Conservation (phyloP, 139 green algal species). For the Volvox reticuliferus region DNA sequence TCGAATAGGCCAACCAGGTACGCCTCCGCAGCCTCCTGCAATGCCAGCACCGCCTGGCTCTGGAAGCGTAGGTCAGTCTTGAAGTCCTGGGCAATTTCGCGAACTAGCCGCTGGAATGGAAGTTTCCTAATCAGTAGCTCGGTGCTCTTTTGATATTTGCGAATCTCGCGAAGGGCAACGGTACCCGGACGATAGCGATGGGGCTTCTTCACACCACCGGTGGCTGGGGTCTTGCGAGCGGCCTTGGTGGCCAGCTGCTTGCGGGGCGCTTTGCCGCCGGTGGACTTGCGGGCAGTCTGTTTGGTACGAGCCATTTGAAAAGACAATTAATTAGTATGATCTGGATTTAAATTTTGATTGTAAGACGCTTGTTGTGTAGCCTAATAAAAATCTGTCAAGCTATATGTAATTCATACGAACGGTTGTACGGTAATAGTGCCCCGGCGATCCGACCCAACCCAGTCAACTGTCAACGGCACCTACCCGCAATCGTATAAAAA, state of each 20-base stretch:
- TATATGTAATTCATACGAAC: no score
- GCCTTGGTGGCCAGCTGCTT: conserved; percentile 98
- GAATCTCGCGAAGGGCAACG: conserved; percentile 78
- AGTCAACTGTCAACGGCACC: no score
- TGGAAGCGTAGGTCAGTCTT: conserved; percentile 99
- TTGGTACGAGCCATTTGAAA: conserved; percentile 87
- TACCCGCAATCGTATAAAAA: no score
- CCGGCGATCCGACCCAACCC: no score
- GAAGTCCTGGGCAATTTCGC: conserved; percentile 99
- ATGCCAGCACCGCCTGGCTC: conserved; percentile 92
- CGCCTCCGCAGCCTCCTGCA: conserved; percentile 98
- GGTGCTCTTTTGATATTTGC: conserved; percentile 96
- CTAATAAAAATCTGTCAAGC: no score
- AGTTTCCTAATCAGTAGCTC: conserved; percentile 97
- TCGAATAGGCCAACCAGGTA: conserved; percentile 99
- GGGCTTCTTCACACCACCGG: conserved; percentile 90
- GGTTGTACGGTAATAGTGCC: no score
- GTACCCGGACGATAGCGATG: conserved; percentile 88
- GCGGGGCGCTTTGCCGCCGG: conserved; percentile 89
- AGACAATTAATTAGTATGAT: no score
- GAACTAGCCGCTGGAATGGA: conserved; percentile 96
- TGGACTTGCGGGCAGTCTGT: conserved; percentile 90
- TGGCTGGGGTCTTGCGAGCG: conserved; percentile 70
- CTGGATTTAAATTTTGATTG: no score
- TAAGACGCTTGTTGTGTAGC: no score